A percentile compares a stretch with the other conserved stretches of the same genome.
Evolutionary conservation across 257 asterid genomes (phyloP).

Genomic region (Fraxinus pennsylvanica): DNA sequence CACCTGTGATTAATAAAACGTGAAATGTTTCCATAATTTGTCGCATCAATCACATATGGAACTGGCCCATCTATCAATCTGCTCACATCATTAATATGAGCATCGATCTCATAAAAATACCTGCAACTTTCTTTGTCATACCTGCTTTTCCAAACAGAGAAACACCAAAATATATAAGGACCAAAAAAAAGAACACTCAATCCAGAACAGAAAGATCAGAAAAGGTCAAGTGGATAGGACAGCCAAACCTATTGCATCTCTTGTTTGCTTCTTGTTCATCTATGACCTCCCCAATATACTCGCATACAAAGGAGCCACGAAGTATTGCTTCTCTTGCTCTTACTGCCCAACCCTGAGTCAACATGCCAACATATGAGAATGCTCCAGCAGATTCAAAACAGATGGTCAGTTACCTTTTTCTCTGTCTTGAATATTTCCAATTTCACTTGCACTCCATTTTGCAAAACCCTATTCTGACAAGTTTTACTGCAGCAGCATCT

Average conservation of each 20-base stretch:
- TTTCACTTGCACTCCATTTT: slow-evolving; percentile 81
- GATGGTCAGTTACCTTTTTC: slow-evolving; percentile 55
- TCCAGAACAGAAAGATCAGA: background rate
- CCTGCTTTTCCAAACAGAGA: slow-evolving; percentile 46
- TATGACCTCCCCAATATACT: slow-evolving; percentile 90
- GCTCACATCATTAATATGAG: slow-evolving; percentile 76
- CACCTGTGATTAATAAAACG: slow-evolving; percentile 98
- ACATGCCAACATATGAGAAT: slow-evolving; percentile 11
- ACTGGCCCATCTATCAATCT: slow-evolving; percentile 78
- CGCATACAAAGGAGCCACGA: slow-evolving; percentile 93
- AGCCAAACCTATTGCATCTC: slow-evolving; percentile 67
- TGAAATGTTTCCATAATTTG: slow-evolving; percentile 86
- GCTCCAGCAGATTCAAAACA: slow-evolving; percentile 14
- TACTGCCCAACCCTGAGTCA: slow-evolving; percentile 95
- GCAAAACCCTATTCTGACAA: slow-evolving; percentile 94
- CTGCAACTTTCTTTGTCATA: slow-evolving; percentile 57
- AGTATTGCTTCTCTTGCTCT: slow-evolving; percentile 81
- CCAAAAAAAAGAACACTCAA: background rate
- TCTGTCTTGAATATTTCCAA: slow-evolving; percentile 92
- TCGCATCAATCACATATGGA: slow-evolving; percentile 78
- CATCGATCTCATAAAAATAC: slow-evolving; percentile 72
- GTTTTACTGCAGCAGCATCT: slow-evolving; percentile 73
- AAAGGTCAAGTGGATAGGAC: slow-evolving; percentile 4
- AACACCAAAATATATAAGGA: slow-evolving; percentile 11
- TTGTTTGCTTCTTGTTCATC: slow-evolving; percentile 79